Conservation (phyloP, 2,329 filamentous ascomycete genomes). For the Claviceps paspali region DNA sequence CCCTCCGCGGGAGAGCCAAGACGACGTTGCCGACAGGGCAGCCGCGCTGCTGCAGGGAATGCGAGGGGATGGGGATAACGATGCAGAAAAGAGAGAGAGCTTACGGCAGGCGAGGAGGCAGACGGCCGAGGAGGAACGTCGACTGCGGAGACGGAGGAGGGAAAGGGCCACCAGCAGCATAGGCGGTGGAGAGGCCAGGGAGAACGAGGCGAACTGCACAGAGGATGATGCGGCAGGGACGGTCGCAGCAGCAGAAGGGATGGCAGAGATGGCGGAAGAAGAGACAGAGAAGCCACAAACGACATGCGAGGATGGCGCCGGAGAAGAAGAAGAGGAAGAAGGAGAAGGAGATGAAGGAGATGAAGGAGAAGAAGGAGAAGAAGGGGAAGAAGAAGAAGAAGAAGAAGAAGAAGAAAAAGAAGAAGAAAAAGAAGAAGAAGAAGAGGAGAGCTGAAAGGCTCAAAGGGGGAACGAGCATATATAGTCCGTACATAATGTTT, state of each 20-base stretch:
- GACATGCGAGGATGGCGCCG: slow-evolving; percentile 6
- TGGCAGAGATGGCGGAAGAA: slow-evolving; percentile 4
- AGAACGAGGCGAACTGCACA: slow-evolving; percentile 10
- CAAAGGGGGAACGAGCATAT: no score
- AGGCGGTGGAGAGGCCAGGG: slow-evolving; percentile 13
- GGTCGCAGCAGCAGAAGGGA: background rate
- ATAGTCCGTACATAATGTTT: slow-evolving; percentile 24
- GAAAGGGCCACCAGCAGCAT: slow-evolving; percentile 35
- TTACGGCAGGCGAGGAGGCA: slow-evolving; percentile 49
- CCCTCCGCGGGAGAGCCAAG: slow-evolving; percentile 32
- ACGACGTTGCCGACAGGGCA: slow-evolving; percentile 75
- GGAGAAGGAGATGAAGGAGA: slow-evolving; percentile 2
- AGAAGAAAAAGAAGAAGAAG: no score
- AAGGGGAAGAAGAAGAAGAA: background rate
- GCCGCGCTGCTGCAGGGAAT: slow-evolving; percentile 74
- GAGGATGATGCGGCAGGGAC: slow-evolving; percentile 3
- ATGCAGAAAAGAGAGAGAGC: slow-evolving; percentile 38
- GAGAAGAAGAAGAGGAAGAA: slow-evolving; percentile 6
- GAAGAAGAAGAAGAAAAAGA: no score
- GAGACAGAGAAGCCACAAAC: slow-evolving; percentile 4
- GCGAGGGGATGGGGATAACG: slow-evolving; percentile 46
- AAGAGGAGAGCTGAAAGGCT: no score
- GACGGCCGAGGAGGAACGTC: slow-evolving; percentile 65
- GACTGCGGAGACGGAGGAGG: slow-evolving; percentile 49
- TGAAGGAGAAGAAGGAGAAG: background rate